A percentile compares a stretch with the other conserved stretches of the same genome.
phyloP scores from a whole-genome alignment of 805 yeast species.

The Zygosaccharomyces pseudorouxii region DNA sequence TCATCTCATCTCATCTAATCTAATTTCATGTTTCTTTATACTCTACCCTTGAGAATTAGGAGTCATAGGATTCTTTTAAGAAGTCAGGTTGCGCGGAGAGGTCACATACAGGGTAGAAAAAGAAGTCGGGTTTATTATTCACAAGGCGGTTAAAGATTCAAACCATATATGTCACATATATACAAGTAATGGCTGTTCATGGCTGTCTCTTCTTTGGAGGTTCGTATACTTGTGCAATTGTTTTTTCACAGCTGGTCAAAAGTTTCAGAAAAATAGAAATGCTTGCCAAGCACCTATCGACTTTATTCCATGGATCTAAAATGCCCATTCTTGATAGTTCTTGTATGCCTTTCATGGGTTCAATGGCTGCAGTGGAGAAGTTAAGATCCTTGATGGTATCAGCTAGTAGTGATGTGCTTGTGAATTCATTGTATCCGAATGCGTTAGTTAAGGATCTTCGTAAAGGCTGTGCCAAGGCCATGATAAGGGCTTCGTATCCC shows the following conservation, averaged over 20 bases:
- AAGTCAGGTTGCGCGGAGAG: neutral
- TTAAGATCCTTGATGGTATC: conserved; percentile 14
- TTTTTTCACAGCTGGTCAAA: conserved; percentile 19
- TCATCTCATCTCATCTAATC: too few species aligned
- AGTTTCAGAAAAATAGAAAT: conserved; percentile 18
- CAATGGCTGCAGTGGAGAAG: conserved; percentile 14
- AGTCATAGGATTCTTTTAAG: neutral
- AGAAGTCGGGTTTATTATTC: neutral
- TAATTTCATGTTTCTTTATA: neutral
- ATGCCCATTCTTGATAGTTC: conserved; percentile 17
- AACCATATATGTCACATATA: neutral
- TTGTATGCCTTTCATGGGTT: conserved; percentile 2
- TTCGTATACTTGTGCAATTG: conserved; percentile 24
- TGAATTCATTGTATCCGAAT: conserved; percentile 15
- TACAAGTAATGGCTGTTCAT: conserved; percentile 4
- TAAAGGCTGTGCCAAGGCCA: conserved; percentile 18
- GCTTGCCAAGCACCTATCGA: conserved; percentile 19
- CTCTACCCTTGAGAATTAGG: neutral
- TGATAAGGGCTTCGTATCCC: conserved; percentile 16
- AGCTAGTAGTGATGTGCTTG: conserved; percentile 12
- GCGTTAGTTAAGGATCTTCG: conserved; percentile 19
- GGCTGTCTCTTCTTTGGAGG: conserved; percentile 17
- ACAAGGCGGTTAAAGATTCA: neutral
- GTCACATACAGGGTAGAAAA: neutral
- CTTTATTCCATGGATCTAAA: conserved; percentile 28